phyloP scores from a whole-genome alignment of 768 basidiomycete species.

The Tremella fuciformis region DNA sequence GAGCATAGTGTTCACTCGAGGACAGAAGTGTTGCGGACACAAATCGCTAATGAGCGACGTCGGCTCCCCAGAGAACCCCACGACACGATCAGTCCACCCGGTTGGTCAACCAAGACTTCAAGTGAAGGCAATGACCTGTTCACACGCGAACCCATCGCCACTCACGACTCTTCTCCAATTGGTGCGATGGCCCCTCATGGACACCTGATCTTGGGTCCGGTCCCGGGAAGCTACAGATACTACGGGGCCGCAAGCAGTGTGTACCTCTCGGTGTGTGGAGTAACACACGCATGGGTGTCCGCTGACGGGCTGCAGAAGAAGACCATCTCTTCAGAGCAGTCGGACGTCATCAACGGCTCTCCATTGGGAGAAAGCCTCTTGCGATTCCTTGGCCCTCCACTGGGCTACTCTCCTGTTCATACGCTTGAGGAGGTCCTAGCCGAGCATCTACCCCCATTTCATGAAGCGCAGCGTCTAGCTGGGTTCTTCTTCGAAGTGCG shows the following conservation, averaged over 20 bases:
- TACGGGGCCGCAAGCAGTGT: conserved; percentile 28
- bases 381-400: conserved; percentile 1
- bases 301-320: no score
- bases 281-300: no score
- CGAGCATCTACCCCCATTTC: conserved; percentile 10
- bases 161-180: neutral
- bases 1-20: neutral
- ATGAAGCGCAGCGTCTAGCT: conserved; percentile 11
- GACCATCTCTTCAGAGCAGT: no score
- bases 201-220: conserved; percentile 18
- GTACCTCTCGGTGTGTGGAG: conserved; percentile 22
- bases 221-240: conserved; percentile 21
- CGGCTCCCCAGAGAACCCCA: no score
- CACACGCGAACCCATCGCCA: neutral
- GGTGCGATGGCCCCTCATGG: conserved; percentile 7
- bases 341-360: no score
- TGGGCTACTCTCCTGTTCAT: neutral
- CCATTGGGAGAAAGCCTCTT: neutral
- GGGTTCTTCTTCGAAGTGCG: conserved; percentile 20
- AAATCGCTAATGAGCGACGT: no score
- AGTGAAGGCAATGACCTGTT: neutral
- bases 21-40: neutral
- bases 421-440: conserved; percentile 12
- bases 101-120: no score
- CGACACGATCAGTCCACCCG: no score